A percentile compares a stretch with the other conserved stretches of the same genome.
Conservation (phyloP, 1,284 basidiomycete species). For the Trametes versicolor region DNA sequence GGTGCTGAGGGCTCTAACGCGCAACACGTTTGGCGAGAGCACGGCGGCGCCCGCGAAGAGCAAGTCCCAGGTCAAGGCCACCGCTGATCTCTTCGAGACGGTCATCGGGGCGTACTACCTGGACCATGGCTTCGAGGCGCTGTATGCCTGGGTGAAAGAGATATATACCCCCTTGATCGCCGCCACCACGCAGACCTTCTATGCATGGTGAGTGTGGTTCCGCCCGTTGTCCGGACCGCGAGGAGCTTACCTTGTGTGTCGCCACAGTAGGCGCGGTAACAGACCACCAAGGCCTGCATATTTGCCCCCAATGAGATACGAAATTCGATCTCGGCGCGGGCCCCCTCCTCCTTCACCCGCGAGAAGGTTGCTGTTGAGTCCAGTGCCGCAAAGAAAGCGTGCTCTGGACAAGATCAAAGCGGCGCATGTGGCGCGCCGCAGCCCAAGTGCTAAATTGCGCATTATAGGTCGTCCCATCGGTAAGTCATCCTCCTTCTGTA, state of each 20-base stretch:
- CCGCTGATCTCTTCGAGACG: constrained; percentile 47
- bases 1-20: constrained; percentile 38
- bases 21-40: constrained; percentile 41
- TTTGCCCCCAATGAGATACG: not conserved
- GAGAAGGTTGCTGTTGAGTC: constrained; percentile 6
- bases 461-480: constrained; percentile 22
- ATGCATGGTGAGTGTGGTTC: constrained; percentile 25
- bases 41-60: constrained; percentile 30
- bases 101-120: constrained; percentile 44
- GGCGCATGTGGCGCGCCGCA: constrained; percentile 17
- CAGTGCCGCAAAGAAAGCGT: constrained; percentile 18
- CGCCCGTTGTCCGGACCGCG: not conserved
- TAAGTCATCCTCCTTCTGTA: constrained; percentile 10
- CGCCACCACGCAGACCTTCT: constrained; percentile 32
- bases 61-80: constrained; percentile 38
- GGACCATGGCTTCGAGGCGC: constrained; percentile 41
- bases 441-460: constrained; percentile 16
- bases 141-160: constrained; percentile 41
- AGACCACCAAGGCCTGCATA: not conserved
- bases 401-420: constrained; percentile 18
- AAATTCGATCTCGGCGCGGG: not conserved
- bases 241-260: not conserved
- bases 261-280: not conserved
- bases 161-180: constrained; percentile 41
- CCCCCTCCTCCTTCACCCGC: not conserved